Evolutionary conservation across 2,329 filamentous ascomycete species (phyloP).

Genomic region (Periglandula ipomoeae): DNA sequence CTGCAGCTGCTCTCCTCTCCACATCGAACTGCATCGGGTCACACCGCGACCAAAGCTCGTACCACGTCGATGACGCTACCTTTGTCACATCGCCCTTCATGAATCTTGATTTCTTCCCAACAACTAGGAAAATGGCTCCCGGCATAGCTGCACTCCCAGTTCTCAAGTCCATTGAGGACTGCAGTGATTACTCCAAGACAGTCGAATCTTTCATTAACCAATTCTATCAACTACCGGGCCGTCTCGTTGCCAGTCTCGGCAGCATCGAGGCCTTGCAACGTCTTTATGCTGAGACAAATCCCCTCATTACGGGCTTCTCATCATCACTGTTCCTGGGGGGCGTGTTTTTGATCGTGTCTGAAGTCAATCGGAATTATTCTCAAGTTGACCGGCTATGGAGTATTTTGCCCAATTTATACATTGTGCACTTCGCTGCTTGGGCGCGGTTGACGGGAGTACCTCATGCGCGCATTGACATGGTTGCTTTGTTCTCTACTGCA

Average conservation of each 20-base stretch:
- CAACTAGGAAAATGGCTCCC: neutral
- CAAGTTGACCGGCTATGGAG: slow-evolving; percentile 93
- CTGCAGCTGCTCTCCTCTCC: neutral
- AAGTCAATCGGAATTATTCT: slow-evolving; percentile 91
- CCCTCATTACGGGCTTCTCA: slow-evolving; percentile 65
- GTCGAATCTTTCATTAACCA: slow-evolving; percentile 67
- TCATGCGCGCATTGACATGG: slow-evolving; percentile 61
- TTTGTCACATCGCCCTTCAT: neutral
- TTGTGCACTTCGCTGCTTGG: slow-evolving; percentile 77
- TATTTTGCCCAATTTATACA: slow-evolving; percentile 77
- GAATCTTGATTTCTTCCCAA: too few relatives aligned
- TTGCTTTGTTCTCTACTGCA: slow-evolving; percentile 58
- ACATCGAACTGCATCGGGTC: neutral
- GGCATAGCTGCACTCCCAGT: slow-evolving; percentile 58
- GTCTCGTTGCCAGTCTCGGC: slow-evolving; percentile 49
- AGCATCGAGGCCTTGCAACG: slow-evolving; percentile 54
- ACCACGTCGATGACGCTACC: neutral
- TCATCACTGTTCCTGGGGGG: slow-evolving; percentile 62
- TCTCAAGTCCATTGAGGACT: slow-evolving; percentile 63
- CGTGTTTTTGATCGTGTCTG: slow-evolving; percentile 66
- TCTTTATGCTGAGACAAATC: slow-evolving; percentile 79
- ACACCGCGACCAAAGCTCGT: too few relatives aligned
- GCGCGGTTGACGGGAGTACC: slow-evolving; percentile 65
- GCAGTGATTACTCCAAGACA: slow-evolving; percentile 64
- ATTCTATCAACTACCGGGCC: slow-evolving; percentile 59